Percentiles rank a stretch among this genome's conserved stretches.
Evolutionary conservation across 495 filamentous ascomycete species (phyloP).

Genomic region (Penicillium subrubescens): DNA sequence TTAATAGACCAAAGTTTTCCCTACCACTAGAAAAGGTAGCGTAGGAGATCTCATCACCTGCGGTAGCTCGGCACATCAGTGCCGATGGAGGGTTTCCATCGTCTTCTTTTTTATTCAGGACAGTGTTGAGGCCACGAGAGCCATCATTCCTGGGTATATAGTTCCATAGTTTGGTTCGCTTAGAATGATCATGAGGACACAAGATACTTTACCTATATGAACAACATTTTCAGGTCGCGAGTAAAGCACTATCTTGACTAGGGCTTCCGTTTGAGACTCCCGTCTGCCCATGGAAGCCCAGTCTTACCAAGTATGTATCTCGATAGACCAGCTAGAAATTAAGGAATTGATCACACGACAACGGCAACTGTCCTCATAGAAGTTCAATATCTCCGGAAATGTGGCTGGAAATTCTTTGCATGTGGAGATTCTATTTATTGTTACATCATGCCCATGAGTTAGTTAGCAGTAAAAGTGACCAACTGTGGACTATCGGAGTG

Average conservation of each 20-base stretch:
- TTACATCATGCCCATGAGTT: not conserved
- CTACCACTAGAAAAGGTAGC: not conserved
- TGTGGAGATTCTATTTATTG: not conserved
- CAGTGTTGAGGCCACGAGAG: not conserved
- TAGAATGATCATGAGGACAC: not conserved
- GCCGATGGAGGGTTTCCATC: not conserved
- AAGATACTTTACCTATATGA: not conserved
- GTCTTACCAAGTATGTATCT: not conserved
- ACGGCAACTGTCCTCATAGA: not conserved
- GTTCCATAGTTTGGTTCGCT: not conserved
- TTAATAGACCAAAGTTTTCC: not conserved
- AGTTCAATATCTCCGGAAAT: not conserved
- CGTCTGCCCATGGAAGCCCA: not conserved
- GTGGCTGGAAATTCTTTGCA: not conserved
- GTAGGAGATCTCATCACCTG: not conserved
- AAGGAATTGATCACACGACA: not conserved
- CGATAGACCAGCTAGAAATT: not conserved
- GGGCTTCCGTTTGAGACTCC: not conserved
- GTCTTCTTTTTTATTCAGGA: not conserved
- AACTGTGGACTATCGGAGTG: not conserved
- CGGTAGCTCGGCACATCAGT: not conserved
- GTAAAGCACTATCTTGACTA: not conserved
- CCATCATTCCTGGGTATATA: not conserved
- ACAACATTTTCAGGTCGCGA: not conserved
- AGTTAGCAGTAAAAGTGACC: not conserved